Conservation (phyloP, 805 yeast genomes). For the Candida nitratophila region DNA sequence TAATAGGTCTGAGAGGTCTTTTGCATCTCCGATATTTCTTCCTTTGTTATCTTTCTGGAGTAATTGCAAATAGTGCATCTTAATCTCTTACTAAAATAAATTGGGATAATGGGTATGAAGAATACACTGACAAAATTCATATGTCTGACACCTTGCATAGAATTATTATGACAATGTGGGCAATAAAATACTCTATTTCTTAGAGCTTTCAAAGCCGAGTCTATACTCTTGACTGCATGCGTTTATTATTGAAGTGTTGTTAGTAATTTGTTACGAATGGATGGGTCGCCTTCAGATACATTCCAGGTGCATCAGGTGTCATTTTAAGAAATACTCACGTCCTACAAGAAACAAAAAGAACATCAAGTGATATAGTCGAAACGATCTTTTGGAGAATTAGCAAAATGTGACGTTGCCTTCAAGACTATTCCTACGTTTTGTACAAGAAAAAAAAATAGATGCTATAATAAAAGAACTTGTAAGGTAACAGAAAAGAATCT, state of each 20-base stretch:
- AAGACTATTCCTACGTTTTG: too few relatives aligned
- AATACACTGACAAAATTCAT: slow-evolving; percentile 16
- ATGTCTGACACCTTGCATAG: slow-evolving; percentile 18
- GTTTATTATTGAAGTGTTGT: not conserved
- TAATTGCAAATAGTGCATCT: slow-evolving; percentile 19
- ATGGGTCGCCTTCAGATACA: too few relatives aligned
- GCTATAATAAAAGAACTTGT: too few relatives aligned
- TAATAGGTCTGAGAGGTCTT: not conserved
- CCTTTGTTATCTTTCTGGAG: slow-evolving; percentile 3
- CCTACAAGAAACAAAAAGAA: too few relatives aligned
- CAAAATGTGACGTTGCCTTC: too few relatives aligned
- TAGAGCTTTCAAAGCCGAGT: slow-evolving; percentile 1
- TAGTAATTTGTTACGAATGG: too few relatives aligned
- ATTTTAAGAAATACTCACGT: too few relatives aligned
- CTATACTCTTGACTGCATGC: slow-evolving; percentile 5
- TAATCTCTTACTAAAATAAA: slow-evolving; percentile 15
- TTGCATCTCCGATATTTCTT: slow-evolving; percentile 4
- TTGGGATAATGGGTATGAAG: slow-evolving; percentile 20
- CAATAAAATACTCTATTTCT: slow-evolving; percentile 12
- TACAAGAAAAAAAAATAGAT: too few relatives aligned
- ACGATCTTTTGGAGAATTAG: too few relatives aligned
- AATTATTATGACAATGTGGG: slow-evolving; percentile 20
- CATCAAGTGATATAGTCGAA: too few relatives aligned
- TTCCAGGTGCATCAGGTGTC: too few relatives aligned
- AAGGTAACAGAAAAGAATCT: too few relatives aligned